phyloP scores from a whole-genome alignment of 176 grass and related monocot genomes.

The Aegilops sharonensis region DNA sequence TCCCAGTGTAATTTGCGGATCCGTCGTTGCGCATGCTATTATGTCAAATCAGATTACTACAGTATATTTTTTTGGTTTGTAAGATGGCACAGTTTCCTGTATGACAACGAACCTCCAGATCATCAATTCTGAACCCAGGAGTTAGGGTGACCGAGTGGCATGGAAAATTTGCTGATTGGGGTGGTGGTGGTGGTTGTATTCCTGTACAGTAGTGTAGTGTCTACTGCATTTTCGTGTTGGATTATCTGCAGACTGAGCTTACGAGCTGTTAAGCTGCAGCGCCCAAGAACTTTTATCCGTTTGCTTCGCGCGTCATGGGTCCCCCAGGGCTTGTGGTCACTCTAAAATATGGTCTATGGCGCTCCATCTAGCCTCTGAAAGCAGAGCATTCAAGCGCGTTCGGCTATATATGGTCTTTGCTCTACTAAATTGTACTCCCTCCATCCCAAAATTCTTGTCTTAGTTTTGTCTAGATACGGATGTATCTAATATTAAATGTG shows the following conservation, averaged over 20 bases:
- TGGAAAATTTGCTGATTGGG: background rate
- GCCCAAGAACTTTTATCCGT: background rate
- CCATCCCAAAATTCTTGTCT: too few species aligned
- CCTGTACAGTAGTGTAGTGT: too few species aligned
- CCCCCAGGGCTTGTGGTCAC: background rate
- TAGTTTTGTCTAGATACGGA: too few species aligned
- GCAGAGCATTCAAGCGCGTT: background rate
- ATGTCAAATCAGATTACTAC: background rate
- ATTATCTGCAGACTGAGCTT: background rate
- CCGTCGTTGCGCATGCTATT: background rate
- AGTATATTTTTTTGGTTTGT: background rate
- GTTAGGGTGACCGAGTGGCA: background rate
- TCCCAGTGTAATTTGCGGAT: background rate
- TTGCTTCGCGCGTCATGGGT: background rate
- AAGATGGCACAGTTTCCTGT: background rate
- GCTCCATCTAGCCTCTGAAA: background rate
- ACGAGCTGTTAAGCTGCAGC: background rate
- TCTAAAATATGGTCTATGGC: background rate
- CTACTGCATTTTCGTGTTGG: too few species aligned
- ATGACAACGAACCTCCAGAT: background rate
- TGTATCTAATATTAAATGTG: too few species aligned
- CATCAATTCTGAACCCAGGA: background rate
- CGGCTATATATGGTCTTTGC: background rate
- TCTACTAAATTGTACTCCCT: too few species aligned
- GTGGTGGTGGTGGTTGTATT: background rate